phyloP scores from a whole-genome alignment of 2,329 filamentous ascomycete species.

The Biscogniauxia mediterranea region DNA sequence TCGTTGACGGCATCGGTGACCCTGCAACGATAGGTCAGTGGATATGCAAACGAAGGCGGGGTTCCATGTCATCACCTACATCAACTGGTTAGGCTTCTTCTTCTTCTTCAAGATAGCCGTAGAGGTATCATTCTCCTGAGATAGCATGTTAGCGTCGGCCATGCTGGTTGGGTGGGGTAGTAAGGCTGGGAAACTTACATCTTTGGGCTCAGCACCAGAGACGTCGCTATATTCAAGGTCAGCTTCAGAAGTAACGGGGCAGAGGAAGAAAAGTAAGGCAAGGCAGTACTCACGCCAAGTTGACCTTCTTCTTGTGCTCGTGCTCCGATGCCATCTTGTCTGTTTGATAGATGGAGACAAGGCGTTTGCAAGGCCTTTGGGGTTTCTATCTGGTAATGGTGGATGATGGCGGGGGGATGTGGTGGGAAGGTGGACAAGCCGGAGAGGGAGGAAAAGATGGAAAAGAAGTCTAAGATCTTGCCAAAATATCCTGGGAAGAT shows the following conservation, averaged over 20 bases:
- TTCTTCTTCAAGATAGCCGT: constrained; percentile 99
- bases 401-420: background rate
- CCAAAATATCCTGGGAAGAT: constrained; percentile 4
- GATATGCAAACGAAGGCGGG: background rate
- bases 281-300: constrained; percentile 65
- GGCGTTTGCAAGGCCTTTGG: constrained; percentile 9
- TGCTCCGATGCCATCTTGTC: constrained; percentile 70
- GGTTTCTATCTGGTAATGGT: constrained; percentile 1
- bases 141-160: constrained; percentile 22
- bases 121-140: constrained; percentile 81
- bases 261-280: background rate
- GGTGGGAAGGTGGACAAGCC: constrained; percentile 7
- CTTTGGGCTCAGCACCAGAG: constrained; percentile 83
- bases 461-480: constrained; percentile 11
- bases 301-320: constrained; percentile 78
- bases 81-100: constrained; percentile 99
- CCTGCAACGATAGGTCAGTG: constrained; percentile 47
- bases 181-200: constrained; percentile 54
- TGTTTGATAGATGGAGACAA: constrained; percentile 14
- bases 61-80: constrained; percentile 57
- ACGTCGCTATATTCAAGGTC: constrained; percentile 64
- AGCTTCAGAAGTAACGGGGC: constrained; percentile 29
- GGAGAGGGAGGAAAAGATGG: background rate
- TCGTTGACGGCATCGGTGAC: constrained; percentile 98
- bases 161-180: constrained; percentile 7